Percentiles rank a stretch among this genome's conserved stretches.
Evolutionary conservation across 78 protist genomes (phyloP).

Genomic region (Dictyostelium intermedium): DNA sequence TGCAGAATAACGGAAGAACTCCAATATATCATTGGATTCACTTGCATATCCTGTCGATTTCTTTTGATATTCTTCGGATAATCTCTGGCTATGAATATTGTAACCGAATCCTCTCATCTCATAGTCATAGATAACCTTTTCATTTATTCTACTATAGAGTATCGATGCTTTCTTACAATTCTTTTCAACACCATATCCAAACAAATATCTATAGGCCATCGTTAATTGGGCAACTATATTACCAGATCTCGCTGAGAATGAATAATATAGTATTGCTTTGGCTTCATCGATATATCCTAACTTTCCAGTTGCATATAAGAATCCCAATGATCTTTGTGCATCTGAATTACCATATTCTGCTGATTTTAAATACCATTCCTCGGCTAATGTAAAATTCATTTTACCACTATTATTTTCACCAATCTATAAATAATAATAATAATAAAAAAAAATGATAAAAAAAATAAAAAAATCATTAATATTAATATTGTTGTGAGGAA

Average conservation of each 20-base stretch:
- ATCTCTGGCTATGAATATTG: constrained; percentile 29
- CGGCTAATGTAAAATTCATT: constrained; percentile 40
- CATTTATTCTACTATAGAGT: constrained; percentile 78
- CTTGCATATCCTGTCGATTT: not conserved
- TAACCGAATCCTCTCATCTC: constrained; percentile 45
- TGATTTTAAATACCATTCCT: constrained; percentile 36
- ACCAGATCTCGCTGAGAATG: constrained; percentile 85
- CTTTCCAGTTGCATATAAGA: constrained; percentile 77
- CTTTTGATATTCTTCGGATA: not conserved
- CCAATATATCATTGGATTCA: constrained; percentile 66
- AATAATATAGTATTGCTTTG: constrained; percentile 40
- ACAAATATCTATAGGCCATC: constrained; percentile 81
- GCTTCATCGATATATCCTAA: constrained; percentile 35
- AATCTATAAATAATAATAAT: not conserved
- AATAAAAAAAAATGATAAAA: not conserved
- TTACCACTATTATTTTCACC: constrained; percentile 49
- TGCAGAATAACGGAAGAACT: constrained; percentile 84
- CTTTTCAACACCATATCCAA: constrained; percentile 83
- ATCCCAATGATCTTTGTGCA: constrained; percentile 69
- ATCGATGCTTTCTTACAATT: constrained; percentile 67
- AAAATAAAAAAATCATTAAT: too few species aligned
- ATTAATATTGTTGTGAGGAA: too few species aligned
- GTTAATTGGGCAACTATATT: constrained; percentile 60
- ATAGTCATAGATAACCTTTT: constrained; percentile 30
- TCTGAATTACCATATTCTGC: constrained; percentile 65